Evolutionary conservation across 768 basidiomycete genomes (phyloP).

Genomic region (Collybia mongolica): DNA sequence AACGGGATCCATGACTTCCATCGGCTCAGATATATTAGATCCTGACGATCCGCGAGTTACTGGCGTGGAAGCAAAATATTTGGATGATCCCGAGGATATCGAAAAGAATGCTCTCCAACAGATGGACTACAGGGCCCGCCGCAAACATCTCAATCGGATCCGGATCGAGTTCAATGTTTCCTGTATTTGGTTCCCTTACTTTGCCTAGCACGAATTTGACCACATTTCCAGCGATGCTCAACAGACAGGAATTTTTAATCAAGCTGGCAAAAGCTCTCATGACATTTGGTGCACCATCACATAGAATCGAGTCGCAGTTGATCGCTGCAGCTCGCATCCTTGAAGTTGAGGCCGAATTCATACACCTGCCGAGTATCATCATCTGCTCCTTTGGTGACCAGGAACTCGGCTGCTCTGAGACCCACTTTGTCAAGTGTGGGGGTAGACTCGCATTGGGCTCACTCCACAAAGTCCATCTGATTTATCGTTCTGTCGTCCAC

Average conservation of each 20-base stretch:
- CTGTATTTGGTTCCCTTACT: slow-evolving; percentile 37
- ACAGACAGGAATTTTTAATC: slow-evolving; percentile 83
- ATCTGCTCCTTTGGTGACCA: slow-evolving; percentile 89
- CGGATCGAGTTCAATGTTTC: slow-evolving; percentile 76
- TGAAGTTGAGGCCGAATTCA: slow-evolving; percentile 89
- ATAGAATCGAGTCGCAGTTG: slow-evolving; percentile 92
- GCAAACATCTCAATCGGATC: slow-evolving; percentile 62
- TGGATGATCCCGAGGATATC: slow-evolving; percentile 60
- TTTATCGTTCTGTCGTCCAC: slow-evolving; percentile 88
- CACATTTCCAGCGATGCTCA: slow-evolving; percentile 57
- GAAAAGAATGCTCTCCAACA: slow-evolving; percentile 58
- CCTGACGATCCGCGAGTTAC: slow-evolving; percentile 73
- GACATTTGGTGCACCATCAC: slow-evolving; percentile 91
- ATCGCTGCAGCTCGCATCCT: slow-evolving; percentile 85
- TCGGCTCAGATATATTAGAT: slow-evolving; percentile 56
- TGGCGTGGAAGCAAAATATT: slow-evolving; percentile 45
- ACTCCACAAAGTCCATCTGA: slow-evolving; percentile 78
- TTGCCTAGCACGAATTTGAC: slow-evolving; percentile 8
- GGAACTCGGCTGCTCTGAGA: slow-evolving; percentile 86
- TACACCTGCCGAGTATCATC: slow-evolving; percentile 78
- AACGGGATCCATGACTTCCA: slow-evolving; percentile 37
- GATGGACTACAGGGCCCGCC: slow-evolving; percentile 67
- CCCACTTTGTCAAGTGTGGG: slow-evolving; percentile 81
- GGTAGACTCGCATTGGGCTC: slow-evolving; percentile 81
- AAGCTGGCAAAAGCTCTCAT: slow-evolving; percentile 85